phyloP scores from a whole-genome alignment of 2,329 filamentous ascomycete genomes.

The Aspergillus hiratsukae region DNA sequence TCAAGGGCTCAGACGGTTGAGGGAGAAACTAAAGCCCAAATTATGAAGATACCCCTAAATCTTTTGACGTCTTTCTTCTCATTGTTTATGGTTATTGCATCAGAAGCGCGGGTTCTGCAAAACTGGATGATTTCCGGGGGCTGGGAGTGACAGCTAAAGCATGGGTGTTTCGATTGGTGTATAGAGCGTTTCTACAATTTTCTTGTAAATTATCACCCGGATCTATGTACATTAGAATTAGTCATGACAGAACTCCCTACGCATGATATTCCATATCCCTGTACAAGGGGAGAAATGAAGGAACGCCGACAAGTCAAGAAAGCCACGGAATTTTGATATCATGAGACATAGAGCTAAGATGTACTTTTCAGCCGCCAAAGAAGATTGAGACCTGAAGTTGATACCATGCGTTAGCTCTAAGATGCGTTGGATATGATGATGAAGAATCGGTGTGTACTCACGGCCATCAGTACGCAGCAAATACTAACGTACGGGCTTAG shows the following conservation, averaged over 20 bases:
- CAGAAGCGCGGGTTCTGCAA: conserved; percentile 7
- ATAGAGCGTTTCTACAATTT: not conserved
- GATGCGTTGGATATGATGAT: not conserved
- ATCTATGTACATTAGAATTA: conserved; percentile 20
- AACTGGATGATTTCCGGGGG: conserved; percentile 2
- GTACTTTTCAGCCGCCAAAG: conserved; percentile 27
- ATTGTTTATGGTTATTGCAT: conserved; percentile 17
- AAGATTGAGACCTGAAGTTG: conserved; percentile 32
- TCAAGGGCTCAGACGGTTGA: conserved; percentile 26
- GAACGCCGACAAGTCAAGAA: conserved; percentile 13
- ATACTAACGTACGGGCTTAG: conserved; percentile 93
- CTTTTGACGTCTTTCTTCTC: conserved; percentile 11
- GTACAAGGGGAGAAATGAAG: not conserved
- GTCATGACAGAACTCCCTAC: conserved; percentile 14
- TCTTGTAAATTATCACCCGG: conserved; percentile 14
- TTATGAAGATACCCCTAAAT: conserved; percentile 24
- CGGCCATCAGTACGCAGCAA: conserved; percentile 91
- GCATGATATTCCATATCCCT: not conserved
- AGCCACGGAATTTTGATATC: conserved; percentile 7
- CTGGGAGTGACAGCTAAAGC: conserved; percentile 3
- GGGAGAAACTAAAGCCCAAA: conserved; percentile 19
- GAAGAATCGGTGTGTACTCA: conserved; percentile 43
- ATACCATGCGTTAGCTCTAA: not conserved
- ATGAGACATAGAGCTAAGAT: not conserved
- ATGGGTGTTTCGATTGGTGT: conserved; percentile 10